Base-by-base conservation (phyloP, 75 land plant species). In the Picea glauca region DNA sequence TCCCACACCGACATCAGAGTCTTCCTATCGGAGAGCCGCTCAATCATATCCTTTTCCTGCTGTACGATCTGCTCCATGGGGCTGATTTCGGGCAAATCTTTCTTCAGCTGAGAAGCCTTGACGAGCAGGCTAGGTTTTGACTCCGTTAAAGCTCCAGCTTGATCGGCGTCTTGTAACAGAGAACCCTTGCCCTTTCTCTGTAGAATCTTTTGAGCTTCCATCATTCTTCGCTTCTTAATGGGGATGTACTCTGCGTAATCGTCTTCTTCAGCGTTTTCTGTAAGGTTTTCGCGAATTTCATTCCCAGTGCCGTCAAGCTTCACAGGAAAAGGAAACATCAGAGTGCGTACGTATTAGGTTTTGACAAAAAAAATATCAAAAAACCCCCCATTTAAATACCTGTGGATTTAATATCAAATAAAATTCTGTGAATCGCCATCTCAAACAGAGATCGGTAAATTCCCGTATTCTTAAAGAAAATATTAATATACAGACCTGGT, bases 11-110 rank as follows among this genome's bases (percentile, higher is more conserved):
- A 81, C 85, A 93, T 80, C 38, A 77, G 80, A 17, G 79, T 57
- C 93, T 85, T 11, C 67, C 58, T 43, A 79, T 78, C 1, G 96
- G 98, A 2, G 98, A 91, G 96, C 78, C 93, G 67, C 77, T 95
- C 98, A 23, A 95, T 90, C 96, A 95, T 93, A 68, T 95, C 98
- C 79, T 88, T 90, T 75, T 95, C 98, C 76, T 91, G 94, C 62
- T 76, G 85, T 31, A 91, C 88, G 40, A 95, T 83, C 77, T 90
- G 91, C 76, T 95, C 94, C 23, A 92, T 84, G 40, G 85, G 92
- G 56, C 82, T 87, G 12, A 91, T 82, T 81, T 95, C 96, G 23
- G 96, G 98, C 12, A 74, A 79, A 21, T 90, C 92, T 21, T 87
- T 88, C 85, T 93, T 93, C 65, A 95, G 84, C 77, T 90, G 96